phyloP scores from a whole-genome alignment of 768 basidiomycete genomes.

The Roridomyces roridus region DNA sequence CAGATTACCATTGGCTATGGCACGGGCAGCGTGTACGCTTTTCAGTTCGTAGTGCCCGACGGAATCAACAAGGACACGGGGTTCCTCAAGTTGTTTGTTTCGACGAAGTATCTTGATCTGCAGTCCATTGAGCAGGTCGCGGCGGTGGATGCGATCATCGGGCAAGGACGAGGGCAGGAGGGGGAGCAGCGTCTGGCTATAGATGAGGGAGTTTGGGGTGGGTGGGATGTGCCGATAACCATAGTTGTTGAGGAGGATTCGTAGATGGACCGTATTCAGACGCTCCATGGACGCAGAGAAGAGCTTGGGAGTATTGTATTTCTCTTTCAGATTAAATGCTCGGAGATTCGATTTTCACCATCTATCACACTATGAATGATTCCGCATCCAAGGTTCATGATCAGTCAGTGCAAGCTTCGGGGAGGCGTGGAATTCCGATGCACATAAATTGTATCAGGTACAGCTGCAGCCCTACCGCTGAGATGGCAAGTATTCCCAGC shows the following conservation, averaged over 20 bases:
- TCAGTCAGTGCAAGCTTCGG: no score
- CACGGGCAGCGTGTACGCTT: slow-evolving; percentile 15
- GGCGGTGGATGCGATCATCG: slow-evolving; percentile 1
- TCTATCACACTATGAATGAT: no score
- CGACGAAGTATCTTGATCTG: slow-evolving; percentile 49
- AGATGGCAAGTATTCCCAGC: no score
- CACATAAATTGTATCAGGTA: no score
- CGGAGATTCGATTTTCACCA: no score
- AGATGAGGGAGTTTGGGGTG: slow-evolving; percentile 12
- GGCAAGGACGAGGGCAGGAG: background rate
- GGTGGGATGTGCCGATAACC: slow-evolving; percentile 7
- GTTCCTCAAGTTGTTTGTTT: slow-evolving; percentile 56
- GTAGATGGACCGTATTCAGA: no score
- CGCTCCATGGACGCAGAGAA: no score
- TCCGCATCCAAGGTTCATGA: no score
- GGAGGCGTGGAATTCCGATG: no score
- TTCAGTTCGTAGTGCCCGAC: slow-evolving; percentile 37
- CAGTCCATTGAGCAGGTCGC: slow-evolving; percentile 45
- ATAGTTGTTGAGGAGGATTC: slow-evolving; percentile 5
- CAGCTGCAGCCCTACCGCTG: no score
- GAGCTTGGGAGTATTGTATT: no score
- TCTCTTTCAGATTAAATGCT: no score
- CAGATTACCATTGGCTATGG: slow-evolving; percentile 20
- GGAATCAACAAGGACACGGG: slow-evolving; percentile 41
- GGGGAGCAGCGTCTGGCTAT: background rate